Conservation (phyloP, 2,329 filamentous ascomycete genomes). For the Fusarium aywerte region DNA sequence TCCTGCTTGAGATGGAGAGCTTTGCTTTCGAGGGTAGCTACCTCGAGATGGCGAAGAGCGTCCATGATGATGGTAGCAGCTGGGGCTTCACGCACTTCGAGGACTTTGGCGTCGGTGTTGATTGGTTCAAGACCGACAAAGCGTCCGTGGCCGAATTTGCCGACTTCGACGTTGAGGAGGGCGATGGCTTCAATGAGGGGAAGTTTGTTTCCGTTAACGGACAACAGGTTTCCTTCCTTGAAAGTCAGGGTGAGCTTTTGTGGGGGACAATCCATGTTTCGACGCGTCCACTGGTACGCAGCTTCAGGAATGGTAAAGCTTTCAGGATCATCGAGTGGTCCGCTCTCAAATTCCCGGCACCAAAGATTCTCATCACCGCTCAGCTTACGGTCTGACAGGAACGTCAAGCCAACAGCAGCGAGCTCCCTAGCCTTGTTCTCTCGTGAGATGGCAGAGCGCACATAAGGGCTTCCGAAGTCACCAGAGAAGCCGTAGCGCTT, state of each 20-base stretch:
- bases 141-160: background rate
- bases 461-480: background rate
- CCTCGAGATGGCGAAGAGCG: background rate
- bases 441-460: background rate
- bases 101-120: background rate
- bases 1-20: background rate
- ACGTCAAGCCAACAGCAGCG: background rate
- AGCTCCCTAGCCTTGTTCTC: background rate
- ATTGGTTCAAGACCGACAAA: background rate
- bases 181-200: background rate
- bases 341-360: background rate
- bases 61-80: background rate
- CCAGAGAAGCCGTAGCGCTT: background rate
- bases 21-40: background rate
- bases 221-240: background rate
- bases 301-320: background rate
- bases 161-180: background rate
- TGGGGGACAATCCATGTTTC: accelerated
- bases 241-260: background rate
- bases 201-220: background rate
- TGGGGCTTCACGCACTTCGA: background rate
- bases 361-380: background rate
- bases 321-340: background rate
- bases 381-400: background rate
- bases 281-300: background rate